A percentile compares a stretch with the other conserved stretches of the same genome.
These are phyloP conservation scores for Ceratonia siliqua DNA, from an alignment of 306 rosid species.

Conservation along the genomic window DNA sequence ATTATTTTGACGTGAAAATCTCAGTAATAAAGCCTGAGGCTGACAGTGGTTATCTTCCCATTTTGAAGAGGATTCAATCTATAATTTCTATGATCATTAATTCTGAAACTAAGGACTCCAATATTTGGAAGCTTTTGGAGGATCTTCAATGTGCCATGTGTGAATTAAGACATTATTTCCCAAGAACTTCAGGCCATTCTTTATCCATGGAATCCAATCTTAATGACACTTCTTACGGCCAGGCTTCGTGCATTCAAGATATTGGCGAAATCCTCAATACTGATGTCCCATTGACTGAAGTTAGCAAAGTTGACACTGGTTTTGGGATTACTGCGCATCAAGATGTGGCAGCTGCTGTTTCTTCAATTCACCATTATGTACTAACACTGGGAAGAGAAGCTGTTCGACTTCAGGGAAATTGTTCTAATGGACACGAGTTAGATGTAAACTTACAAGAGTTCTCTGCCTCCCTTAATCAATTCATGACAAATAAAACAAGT, in stretches of 20 bases:
- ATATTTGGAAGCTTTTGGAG: neutral
- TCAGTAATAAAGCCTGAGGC: neutral
- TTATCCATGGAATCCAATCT: constrained; percentile 4
- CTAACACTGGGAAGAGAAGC: constrained; percentile 54
- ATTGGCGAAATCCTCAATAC: constrained; percentile 27
- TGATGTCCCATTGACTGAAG: constrained; percentile 17
- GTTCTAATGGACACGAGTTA: constrained; percentile 35
- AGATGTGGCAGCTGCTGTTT: constrained; percentile 54
- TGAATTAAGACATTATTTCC: constrained; percentile 19
- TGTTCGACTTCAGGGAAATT: constrained; percentile 44
- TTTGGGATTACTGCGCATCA: constrained; percentile 27
- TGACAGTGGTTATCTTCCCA: constrained; percentile 2
- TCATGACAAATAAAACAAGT: constrained; percentile 39
- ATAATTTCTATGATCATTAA: constrained; percentile 6
- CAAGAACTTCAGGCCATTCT: constrained; percentile 5
- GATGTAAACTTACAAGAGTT: constrained; percentile 47
- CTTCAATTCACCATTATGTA: constrained; percentile 55
- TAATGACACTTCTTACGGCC: neutral
- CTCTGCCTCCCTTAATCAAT: constrained; percentile 44
- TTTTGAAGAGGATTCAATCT: constrained; percentile 30
- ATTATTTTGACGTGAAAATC: neutral
- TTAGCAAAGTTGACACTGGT: constrained; percentile 11
- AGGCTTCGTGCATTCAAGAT: neutral
- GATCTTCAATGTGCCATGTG: constrained; percentile 2
- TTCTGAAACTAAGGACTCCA: neutral